Evolutionary conservation across 2,329 filamentous ascomycete species (phyloP).

Genomic region (Pestalotiopsis fici): DNA sequence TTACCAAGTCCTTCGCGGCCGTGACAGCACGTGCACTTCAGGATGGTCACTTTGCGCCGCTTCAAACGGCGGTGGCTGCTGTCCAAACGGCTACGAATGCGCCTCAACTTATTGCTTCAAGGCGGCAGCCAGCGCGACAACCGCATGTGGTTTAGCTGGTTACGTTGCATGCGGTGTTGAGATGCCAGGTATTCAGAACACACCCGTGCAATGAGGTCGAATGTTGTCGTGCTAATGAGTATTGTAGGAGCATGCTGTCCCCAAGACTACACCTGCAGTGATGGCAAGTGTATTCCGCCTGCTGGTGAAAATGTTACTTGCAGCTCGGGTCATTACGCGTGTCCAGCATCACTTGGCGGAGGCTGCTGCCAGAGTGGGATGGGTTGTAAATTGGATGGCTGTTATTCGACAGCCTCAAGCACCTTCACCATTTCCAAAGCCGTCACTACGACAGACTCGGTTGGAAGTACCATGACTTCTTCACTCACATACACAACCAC

Average conservation of each 20-base stretch:
- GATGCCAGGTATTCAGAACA: constrained; percentile 3
- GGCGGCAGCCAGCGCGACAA: constrained; percentile 42
- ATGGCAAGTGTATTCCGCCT: constrained; percentile 42
- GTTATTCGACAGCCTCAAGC: constrained; percentile 47
- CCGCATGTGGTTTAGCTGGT: constrained; percentile 33
- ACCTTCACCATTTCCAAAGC: constrained; percentile 46
- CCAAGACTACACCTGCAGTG: constrained; percentile 44
- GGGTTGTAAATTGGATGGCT: constrained; percentile 47
- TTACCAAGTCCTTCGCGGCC: constrained; percentile 20
- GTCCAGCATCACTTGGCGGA: constrained; percentile 49
- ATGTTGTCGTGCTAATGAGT: neutral
- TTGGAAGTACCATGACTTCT: constrained; percentile 37
- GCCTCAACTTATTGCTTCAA: constrained; percentile 47
- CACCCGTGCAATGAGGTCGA: neutral
- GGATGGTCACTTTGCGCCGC: constrained; percentile 24
- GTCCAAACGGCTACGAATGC: constrained; percentile 49
- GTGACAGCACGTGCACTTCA: constrained; percentile 23
- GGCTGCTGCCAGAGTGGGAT: constrained; percentile 55
- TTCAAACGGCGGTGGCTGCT: constrained; percentile 43
- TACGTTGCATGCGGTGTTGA: constrained; percentile 37
- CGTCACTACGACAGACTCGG: constrained; percentile 45
- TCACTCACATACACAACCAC: constrained; percentile 40
- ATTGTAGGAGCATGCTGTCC: constrained; percentile 44
- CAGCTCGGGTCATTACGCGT: constrained; percentile 47
- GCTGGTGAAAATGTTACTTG: constrained; percentile 39